Base-by-base conservation (phyloP, 805 yeast genomes). In the Wickerhamomyces strasburgensis region DNA sequence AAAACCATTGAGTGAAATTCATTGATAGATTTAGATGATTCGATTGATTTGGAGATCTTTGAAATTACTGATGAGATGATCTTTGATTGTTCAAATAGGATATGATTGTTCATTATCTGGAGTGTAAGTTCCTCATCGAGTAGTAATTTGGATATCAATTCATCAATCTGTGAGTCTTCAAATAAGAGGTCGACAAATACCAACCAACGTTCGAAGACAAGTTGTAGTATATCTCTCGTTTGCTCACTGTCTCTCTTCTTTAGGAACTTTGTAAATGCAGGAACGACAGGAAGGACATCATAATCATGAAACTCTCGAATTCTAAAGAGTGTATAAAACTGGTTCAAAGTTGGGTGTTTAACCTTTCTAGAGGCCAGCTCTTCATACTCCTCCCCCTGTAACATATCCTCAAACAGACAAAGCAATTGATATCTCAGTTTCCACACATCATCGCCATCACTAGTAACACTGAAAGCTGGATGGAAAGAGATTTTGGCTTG, bases 171-270 rank as follows among this genome's bases (percentile, higher is more conserved):
- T 0, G 57, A 50, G 11, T 48, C 41, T 0, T 56, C 27, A 46
- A 72, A 64, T 31, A 58, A 44, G 5, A 40, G 32, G 46, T 73
- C 62, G 28, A 69, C 37, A 1, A 80, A 40, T 1, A 79, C 70
- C 27, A 68, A 49, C 87, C 87, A 82, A 48, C 85, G 72, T 8
- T 49, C 44, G 35, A 78, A 65, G 0, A 67, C 36, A 11, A 50
- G 37, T 25, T 40, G 19, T 7, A 62, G 37, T 13, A 31, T 11
- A 11, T 16, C 10, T 5, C 7, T 6, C 34, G 56, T 42, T 1
- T 37, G 35, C 2, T 37, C 14, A 3, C 52, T 35, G 2, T 33
- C 42, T 7, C 39, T 18, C 14, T 42, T 33, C 14, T 8, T 18
- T 11, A 60, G 47, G 37, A 44, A 58, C 5, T 40, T 34, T n/a